Conservation (phyloP, 208 protist species). For the Trypanosoma lewisi region DNA sequence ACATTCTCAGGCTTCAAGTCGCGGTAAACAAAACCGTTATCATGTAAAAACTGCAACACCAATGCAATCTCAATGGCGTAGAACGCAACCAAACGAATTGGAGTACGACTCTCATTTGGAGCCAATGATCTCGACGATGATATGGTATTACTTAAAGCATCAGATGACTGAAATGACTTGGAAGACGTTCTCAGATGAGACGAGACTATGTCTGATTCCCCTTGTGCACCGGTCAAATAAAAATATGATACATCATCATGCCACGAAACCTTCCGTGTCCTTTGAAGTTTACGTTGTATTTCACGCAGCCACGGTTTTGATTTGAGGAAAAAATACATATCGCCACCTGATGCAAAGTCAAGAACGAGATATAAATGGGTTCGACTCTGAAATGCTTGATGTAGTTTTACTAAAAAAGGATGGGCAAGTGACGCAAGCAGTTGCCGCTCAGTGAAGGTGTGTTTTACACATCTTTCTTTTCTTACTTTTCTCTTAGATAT, state of each 20-base stretch:
- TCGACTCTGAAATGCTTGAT: constrained; percentile 82
- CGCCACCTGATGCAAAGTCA: constrained; percentile 83
- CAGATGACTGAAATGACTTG: not conserved
- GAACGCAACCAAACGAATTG: constrained; percentile 80
- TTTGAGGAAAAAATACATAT: constrained; percentile 72
- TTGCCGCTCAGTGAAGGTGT: constrained; percentile 86
- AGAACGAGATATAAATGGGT: constrained; percentile 84
- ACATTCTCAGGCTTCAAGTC: constrained; percentile 96
- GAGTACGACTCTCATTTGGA: constrained; percentile 49
- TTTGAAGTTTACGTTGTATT: constrained; percentile 47
- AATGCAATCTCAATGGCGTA: constrained; percentile 90
- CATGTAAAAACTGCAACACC: constrained; percentile 88
- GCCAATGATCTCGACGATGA: constrained; percentile 20
- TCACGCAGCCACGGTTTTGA: constrained; percentile 65
- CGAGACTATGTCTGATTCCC: too few species aligned
- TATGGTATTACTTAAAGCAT: not conserved
- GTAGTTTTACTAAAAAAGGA: constrained; percentile 77
- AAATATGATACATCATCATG: not conserved
- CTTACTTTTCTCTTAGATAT: constrained; percentile 84
- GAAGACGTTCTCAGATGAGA: not conserved
- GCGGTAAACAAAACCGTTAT: constrained; percentile 85
- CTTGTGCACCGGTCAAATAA: not conserved
- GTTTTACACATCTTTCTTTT: constrained; percentile 74
- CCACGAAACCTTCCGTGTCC: constrained; percentile 20
- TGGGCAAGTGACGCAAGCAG: constrained; percentile 73